These are phyloP conservation scores for Phytopythium montanum DNA, from an alignment of 352 stramenopile genomes.

Conservation along the genomic window DNA sequence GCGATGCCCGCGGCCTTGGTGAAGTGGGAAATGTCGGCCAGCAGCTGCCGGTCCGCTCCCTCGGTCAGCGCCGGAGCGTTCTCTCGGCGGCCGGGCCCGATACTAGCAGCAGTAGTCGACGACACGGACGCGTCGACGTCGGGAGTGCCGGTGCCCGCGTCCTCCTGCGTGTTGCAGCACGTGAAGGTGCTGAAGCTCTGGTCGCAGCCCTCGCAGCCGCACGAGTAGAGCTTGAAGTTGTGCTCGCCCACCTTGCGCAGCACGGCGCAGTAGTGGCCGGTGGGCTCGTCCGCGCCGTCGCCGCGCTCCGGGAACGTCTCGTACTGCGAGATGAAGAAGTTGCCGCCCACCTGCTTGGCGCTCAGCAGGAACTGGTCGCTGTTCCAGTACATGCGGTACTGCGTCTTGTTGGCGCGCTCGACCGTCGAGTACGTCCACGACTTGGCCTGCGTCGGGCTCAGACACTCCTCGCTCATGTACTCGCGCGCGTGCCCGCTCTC, in stretches of 20 bases:
- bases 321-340: conserved; percentile 90
- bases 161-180: conserved; percentile 70
- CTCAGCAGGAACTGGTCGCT: conserved; percentile 83
- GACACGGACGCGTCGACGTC: not conserved
- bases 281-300: conserved; percentile 32
- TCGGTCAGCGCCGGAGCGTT: conserved; percentile 13
- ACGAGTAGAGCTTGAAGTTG: conserved; percentile 88
- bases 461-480: conserved; percentile 80
- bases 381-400: conserved; percentile 89
- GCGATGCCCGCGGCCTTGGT: conserved; percentile 75
- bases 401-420: conserved; percentile 78
- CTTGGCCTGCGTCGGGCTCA: conserved; percentile 73
- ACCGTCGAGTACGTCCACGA: conserved; percentile 81
- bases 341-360: conserved; percentile 76
- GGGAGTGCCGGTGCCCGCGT: conserved; percentile 18
- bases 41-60: conserved; percentile 72
- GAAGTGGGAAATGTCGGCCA: conserved; percentile 83
- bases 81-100: not conserved
- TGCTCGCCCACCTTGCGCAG: conserved; percentile 67
- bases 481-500: conserved; percentile 75
- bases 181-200: conserved; percentile 83
- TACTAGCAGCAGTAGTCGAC: too few species aligned
- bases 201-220: conserved; percentile 83
- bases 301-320: conserved; percentile 76
- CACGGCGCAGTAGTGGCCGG: conserved; percentile 74